Base-by-base conservation (phyloP, 345 rosid genomes). In the Rhodamnia argentea region DNA sequence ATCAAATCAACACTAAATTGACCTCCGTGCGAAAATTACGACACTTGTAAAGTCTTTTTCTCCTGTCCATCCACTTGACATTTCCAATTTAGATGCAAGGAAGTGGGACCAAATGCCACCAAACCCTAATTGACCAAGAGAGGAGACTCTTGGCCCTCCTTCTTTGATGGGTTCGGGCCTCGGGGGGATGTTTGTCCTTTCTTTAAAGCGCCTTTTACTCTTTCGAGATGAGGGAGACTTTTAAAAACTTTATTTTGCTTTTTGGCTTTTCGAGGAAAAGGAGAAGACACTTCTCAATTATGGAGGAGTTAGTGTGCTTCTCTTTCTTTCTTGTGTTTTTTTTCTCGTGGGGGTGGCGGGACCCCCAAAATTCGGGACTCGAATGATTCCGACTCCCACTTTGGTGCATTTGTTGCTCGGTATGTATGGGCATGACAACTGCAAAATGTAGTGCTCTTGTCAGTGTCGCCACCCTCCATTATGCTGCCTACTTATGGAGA, bases 11-110 rank as follows among this genome's bases (percentile, higher is more conserved):
- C 3, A 55, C 10, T 9, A 1, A 70, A 16, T 6, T 32, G 5
- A 14, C 1, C 0, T 0, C 8, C 18, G 3, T 2, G 16, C 10
- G 44, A 70, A 32, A 64, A 64, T 18, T 10, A 64, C 4, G 2
- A 4, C 20, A 32, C 1, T 8, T 16, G 16, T 15, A 15, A 62
- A 0, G 0, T 29, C 12, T 0, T 15, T 27, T 29, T 15, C 40
- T 4, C 5, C 7, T 0, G 0, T 29, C 23, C 0, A 42, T 27
- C 9, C 42, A 1, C 22, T 62, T 20, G 40, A 29, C 75, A 70
- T 70, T 70, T 70, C 44, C 78, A 32, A 70, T 18, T 32, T 32
- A 70, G 78, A 70, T 70, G 78, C n/a, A 10, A 23, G 2, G 40
- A 16, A 1, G 47, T 70, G 44, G 78, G 78, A 70, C 78, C 78